Percentiles rank a stretch among this genome's conserved stretches.
These are phyloP conservation scores for Linum usitatissimum DNA, from an alignment of 345 rosid species.

Conservation along the genomic window DNA sequence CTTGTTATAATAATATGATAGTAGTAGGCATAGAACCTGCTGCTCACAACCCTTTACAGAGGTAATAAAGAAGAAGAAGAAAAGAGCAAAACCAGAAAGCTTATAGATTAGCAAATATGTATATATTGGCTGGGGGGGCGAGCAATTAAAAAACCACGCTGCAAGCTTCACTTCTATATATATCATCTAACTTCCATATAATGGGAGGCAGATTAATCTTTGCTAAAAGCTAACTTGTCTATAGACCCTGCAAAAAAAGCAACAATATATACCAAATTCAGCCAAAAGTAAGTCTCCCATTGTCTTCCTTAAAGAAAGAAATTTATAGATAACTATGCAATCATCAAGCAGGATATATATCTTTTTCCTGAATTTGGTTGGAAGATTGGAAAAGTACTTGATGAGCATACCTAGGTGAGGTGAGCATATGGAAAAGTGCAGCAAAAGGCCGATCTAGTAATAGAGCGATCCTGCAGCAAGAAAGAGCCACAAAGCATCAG, in stretches of 20 bases:
- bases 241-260: slow-evolving; percentile 1
- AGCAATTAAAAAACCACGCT: background rate
- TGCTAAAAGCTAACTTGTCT: slow-evolving; percentile 2
- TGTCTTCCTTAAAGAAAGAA: background rate
- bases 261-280: background rate
- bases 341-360: background rate
- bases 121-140: background rate
- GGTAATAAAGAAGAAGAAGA: background rate
- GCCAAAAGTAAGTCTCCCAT: background rate
- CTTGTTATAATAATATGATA: background rate
- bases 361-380: background rate
- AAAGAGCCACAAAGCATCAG: background rate
- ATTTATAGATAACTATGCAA: too few relatives aligned
- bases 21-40: slow-evolving; percentile 4
- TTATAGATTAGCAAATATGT: background rate
- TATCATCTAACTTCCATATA: background rate
- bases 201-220: background rate
- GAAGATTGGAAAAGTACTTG: background rate
- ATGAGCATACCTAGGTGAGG: slow-evolving; percentile 13
- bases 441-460: slow-evolving; percentile 24
- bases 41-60: slow-evolving; percentile 3
- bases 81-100: background rate
- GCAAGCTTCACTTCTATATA: background rate
- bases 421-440: slow-evolving; percentile 1
- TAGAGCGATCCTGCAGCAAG: slow-evolving; percentile 45